Base-by-base conservation (phyloP, 208 protist genomes). In the Balamuthia mandrillaris region DNA sequence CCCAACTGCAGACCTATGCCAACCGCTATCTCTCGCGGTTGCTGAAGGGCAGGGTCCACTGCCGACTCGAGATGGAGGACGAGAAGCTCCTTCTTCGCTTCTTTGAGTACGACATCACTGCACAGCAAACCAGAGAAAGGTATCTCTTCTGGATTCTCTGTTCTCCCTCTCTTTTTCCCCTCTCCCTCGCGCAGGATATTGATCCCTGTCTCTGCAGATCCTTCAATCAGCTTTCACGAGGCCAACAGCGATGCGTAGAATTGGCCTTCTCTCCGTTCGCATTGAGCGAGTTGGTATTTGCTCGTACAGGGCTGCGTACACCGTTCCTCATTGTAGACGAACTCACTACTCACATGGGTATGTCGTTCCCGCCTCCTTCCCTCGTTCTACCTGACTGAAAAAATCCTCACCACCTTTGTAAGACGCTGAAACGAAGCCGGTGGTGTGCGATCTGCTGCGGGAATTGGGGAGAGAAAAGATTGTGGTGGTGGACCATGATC, bases 311-410 rank as follows among this genome's bases (percentile, higher is more conserved):
- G 7, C 81, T 81, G 1, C 24, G 60, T 24, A 44, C 86, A 4
- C 49, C 81, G 3, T 60, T 84, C 0, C 45, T 89, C 14, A 58
- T 78, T 4, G 74, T 89, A 0, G 87, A 89, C 33, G 87, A 89
- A 60, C 47, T 89, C 31, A 83, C 87, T 0, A 89, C 84, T n/a
- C 87, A 89, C 51, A 37, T 89, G 16, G n/a, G n/a, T n/a, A n/a
- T n/a, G n/a, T n/a, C n/a, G n/a, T n/a, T n/a, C n/a, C n/a, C n/a
- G n/a, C n/a, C n/a, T n/a, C n/a, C n/a, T n/a, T n/a, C n/a, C n/a
- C n/a, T n/a, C n/a, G n/a, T n/a, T n/a, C n/a, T n/a, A n/a, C n/a
- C n/a, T n/a, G n/a, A n/a, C n/a, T n/a, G n/a, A n/a, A n/a, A n/a
- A n/a, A n/a, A n/a, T n/a, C n/a, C n/a, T n/a, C n/a, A n/a, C n/a